These are phyloP conservation scores for Parasitella parasitica DNA, from an alignment of 371 early-diverging fungal genomes.

Conservation along the genomic window DNA sequence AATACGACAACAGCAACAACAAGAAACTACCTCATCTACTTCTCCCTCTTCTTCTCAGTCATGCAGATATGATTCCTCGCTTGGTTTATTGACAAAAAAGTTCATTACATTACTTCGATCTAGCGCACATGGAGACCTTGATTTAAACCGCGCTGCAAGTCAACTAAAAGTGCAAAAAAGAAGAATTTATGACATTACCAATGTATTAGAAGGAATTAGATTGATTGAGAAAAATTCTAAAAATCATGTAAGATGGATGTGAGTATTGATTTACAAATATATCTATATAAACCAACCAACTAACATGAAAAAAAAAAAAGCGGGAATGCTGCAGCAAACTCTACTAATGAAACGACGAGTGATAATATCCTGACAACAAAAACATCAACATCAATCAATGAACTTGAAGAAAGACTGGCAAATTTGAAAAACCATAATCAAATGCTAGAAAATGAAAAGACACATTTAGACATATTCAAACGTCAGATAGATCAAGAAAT, in stretches of 20 bases:
- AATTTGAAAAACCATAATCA: conserved; percentile 26
- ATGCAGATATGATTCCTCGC: conserved; percentile 52
- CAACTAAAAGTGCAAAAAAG: conserved; percentile 78
- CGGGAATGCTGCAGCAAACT: conserved; percentile 5
- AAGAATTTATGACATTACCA: conserved; percentile 87
- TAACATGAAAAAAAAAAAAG: conserved; percentile 9
- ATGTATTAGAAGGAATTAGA: conserved; percentile 81
- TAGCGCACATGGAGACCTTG: conserved; percentile 66
- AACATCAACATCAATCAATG: conserved; percentile 2
- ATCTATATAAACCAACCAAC: background rate
- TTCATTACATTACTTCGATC: conserved; percentile 68
- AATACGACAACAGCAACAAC: background rate
- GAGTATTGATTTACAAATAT: conserved; percentile 21
- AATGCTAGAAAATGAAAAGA: conserved; percentile 31
- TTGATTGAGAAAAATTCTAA: conserved; percentile 77
- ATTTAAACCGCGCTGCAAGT: conserved; percentile 71
- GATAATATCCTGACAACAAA: background rate
- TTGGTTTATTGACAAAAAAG: conserved; percentile 75
- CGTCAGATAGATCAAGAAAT: conserved; percentile 38
- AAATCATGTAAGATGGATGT: conserved; percentile 85
- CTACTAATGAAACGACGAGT: background rate
- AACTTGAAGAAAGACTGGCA: conserved; percentile 31
- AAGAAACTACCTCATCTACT: background rate
- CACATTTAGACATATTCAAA: conserved; percentile 20
- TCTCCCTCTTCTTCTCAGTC: conserved; percentile 12